phyloP scores from a whole-genome alignment of 345 rosid genomes.

The Populus alba region DNA sequence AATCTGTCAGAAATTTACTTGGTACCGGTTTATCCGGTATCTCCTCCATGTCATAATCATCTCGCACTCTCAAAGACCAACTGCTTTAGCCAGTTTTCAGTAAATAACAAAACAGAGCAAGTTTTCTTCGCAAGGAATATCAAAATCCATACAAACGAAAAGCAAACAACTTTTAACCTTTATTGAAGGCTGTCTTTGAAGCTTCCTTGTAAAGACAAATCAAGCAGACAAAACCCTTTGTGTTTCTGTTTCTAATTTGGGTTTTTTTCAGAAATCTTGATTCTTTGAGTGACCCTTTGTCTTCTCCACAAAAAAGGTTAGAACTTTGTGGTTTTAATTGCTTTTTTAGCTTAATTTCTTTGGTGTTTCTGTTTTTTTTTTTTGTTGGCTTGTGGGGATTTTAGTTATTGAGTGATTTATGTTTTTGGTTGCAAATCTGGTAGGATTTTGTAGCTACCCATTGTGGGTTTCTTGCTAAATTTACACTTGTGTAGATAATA shows the following conservation, averaged over 20 bases:
- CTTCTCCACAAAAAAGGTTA: background rate
- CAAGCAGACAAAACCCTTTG: background rate
- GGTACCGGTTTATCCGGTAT: background rate
- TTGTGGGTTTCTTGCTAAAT: background rate
- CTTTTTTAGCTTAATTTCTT: background rate
- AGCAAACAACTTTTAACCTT: background rate
- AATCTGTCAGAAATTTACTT: background rate
- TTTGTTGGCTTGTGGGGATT: background rate
- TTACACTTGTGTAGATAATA: background rate
- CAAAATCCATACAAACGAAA: background rate
- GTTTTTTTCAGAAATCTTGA: background rate
- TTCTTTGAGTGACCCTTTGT: background rate
- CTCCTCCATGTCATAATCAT: no score
- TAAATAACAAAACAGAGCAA: background rate
- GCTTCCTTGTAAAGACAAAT: no score
- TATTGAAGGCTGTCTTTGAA: no score
- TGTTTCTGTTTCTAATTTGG: background rate
- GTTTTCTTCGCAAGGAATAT: background rate
- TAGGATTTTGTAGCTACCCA: background rate
- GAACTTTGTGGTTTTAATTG: background rate
- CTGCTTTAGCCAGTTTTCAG: background rate
- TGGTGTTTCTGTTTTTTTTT: background rate
- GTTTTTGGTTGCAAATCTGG: background rate
- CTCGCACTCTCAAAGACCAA: no score
- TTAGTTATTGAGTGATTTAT: background rate